Base-by-base conservation (phyloP, 805 yeast species). In the Candida maltosa region DNA sequence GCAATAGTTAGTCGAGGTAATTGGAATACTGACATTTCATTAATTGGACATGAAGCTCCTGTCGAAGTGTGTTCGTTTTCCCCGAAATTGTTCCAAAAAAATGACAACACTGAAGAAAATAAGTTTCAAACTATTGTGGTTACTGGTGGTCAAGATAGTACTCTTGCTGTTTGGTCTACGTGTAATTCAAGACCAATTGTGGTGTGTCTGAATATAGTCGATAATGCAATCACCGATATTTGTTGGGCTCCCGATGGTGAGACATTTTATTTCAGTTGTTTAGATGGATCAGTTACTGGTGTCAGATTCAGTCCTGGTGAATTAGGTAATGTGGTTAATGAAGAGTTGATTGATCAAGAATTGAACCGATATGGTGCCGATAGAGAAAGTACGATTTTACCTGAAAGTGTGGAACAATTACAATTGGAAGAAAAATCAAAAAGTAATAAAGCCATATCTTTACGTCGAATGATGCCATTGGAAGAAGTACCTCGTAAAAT, bases 101-200 rank as follows among this genome's bases (percentile, higher is more conserved):
- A 40, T 6, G 42, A 28, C n/a, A 38, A 30, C 23, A 34, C 10
- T 14, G 49, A 55, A 37, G 61, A 69, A 9, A 56, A 40, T 23
- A 56, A 56, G 42, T 62, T 72, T 34, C 70, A 83, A 6, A 82
- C 96, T 0, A 75, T 91, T 1, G 68, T 91, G n/a, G 96, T 97
- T 2, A 84, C 96, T 19, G 96, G 91, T 10, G 97, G 97, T 8
- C 97, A 91, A 59, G 98, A 91, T 58, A 80, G 86, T 49, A 75
- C 88, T 1, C 59, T 93, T 25, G 95, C 88, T 0, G 67, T 91
- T 5, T 91, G 98, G 98, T 80, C 80, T 49, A 91, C 96, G 0
- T 60, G 75, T 2, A 71, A 70, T 34, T 75, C 88, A 4, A 70
- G 86, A 32, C 97, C 98, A 1, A 58, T 93, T 32, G 72, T 85